Base-by-base conservation (phyloP, 129 eudicot genomes). In the Cynara cardunculus region DNA sequence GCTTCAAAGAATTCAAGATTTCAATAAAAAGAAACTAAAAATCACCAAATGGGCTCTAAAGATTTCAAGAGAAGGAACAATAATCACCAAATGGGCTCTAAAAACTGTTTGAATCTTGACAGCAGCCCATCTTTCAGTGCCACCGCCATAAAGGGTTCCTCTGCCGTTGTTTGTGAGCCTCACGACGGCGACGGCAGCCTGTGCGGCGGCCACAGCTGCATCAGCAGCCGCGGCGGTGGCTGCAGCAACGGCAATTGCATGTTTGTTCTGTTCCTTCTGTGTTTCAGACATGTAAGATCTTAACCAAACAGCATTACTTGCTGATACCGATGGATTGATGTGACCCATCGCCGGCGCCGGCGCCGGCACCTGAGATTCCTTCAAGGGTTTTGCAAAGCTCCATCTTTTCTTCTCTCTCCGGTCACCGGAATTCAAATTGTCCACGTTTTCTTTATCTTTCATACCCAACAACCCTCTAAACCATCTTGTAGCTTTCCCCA, bases 141-240 rank as follows among this genome's bases (percentile, higher is more conserved):
- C 87, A 62, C 83, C 85, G 41, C 24, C 37, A 75, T 56, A 86
- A 53, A 82, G 10, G 27, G 39, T 74, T 7, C 89, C 89, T 66
- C 90, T 86, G 34, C 92, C 89, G 9, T 89, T 86, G 64, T 91
- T 94, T 7, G 98, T 94, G 10, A 94, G 89, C 30, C 98, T 80
- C 27, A 94, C 98, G 30, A 94, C 98, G 2, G 91, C 98, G 44
- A 89, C 97, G 19, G 98, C 97, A 10, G 98, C 98, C 84, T 94
- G 97, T 0, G 98, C 98, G 0, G 98, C 97, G 0, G 92, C 94
- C 13, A 94, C 96, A 0, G 98, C 98, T 1, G 98, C 98, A 69
- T 94, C 98, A 1, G 98, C 98, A 0, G 97, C 98, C 0, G 96
- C 96, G 0, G 98, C 97, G 4, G 97, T 92, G 78, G 98, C 98